These are phyloP conservation scores for Pyrenophora seminiperda DNA, from an alignment of 2,329 filamentous ascomycete genomes.

Conservation along the genomic window DNA sequence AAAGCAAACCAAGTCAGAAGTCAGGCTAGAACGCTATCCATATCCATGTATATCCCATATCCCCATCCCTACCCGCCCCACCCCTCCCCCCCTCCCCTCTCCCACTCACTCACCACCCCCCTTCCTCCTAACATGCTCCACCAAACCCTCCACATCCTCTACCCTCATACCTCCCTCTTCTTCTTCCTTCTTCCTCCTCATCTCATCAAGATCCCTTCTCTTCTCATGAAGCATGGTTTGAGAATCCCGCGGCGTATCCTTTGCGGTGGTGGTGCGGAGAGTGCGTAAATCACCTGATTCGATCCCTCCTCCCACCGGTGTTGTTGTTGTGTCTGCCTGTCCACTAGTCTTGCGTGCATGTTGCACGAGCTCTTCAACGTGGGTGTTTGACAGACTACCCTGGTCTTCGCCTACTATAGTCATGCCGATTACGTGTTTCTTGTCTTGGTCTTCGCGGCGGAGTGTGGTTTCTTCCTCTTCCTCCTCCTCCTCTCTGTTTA, in stretches of 20 bases:
- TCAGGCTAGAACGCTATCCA: no score
- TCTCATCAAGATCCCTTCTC: slow-evolving; percentile 1
- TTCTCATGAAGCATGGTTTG: neutral
- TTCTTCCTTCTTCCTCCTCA: slow-evolving; percentile 6
- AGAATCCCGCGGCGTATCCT: neutral
- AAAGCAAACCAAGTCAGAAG: no score
- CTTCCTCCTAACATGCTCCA: slow-evolving; percentile 5
- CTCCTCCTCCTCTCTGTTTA: neutral
- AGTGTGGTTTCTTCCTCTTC: no score
- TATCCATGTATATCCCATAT: no score
- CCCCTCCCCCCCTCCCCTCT: no score
- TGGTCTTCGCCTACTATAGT: slow-evolving; percentile 18
- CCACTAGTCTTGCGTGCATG: slow-evolving; percentile 6
- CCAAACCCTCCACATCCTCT: slow-evolving; percentile 4
- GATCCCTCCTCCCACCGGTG: neutral
- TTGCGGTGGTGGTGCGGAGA: neutral
- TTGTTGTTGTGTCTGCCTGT: neutral
- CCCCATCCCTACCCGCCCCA: no score
- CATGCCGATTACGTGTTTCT: slow-evolving; percentile 28
- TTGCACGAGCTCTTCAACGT: slow-evolving; percentile 14
- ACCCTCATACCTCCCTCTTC: slow-evolving; percentile 4
- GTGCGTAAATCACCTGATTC: slow-evolving; percentile 5
- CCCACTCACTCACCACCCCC: no score
- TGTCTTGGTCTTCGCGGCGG: slow-evolving; percentile 15
- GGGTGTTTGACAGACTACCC: slow-evolving; percentile 21